Evolutionary conservation across 2,329 filamentous ascomycete species (phyloP).

Genomic region (Aspergillus ruber): DNA sequence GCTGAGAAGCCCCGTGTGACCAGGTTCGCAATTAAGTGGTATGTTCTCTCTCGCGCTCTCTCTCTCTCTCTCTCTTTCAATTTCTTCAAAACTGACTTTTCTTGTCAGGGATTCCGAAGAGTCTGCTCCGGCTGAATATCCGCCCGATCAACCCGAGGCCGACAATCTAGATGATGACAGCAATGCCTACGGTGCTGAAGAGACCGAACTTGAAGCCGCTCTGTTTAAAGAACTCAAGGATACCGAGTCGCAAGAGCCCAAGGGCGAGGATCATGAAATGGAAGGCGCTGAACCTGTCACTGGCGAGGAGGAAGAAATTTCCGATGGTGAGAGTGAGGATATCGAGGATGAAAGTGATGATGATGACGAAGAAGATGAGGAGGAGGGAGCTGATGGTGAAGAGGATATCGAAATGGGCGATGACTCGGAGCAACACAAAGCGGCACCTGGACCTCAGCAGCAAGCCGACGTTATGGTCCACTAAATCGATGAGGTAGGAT

Average conservation of each 20-base stretch:
- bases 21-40: constrained; percentile 98
- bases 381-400: constrained; percentile 53
- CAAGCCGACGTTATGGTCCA: constrained; percentile 44
- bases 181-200: constrained; percentile 83
- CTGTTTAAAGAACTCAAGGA: constrained; percentile 48
- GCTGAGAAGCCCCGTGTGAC: constrained; percentile 97
- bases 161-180: constrained; percentile 77
- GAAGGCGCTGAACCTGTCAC: constrained; percentile 57
- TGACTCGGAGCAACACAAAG: constrained; percentile 34
- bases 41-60: constrained; percentile 15
- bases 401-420: constrained; percentile 56
- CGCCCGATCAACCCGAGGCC: constrained; percentile 94
- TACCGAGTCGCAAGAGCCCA: constrained; percentile 36
- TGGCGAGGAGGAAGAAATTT: constrained; percentile 58
- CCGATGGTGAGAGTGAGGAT: constrained; percentile 71
- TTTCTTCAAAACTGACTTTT: constrained; percentile 1
- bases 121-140: constrained; percentile 89
- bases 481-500: constrained; percentile 16
- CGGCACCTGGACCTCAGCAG: constrained; percentile 26
- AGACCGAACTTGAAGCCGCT: constrained; percentile 65
- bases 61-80: background rate
- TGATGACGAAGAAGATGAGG: constrained; percentile 62
- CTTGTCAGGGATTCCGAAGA: constrained; percentile 84
- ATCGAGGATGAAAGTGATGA: constrained; percentile 71
- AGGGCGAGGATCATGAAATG: constrained; percentile 66